A percentile compares a stretch with the other conserved stretches of the same genome.
phyloP scores from a whole-genome alignment of 73 alveolate species.

The Paraurostyla sp. region DNA sequence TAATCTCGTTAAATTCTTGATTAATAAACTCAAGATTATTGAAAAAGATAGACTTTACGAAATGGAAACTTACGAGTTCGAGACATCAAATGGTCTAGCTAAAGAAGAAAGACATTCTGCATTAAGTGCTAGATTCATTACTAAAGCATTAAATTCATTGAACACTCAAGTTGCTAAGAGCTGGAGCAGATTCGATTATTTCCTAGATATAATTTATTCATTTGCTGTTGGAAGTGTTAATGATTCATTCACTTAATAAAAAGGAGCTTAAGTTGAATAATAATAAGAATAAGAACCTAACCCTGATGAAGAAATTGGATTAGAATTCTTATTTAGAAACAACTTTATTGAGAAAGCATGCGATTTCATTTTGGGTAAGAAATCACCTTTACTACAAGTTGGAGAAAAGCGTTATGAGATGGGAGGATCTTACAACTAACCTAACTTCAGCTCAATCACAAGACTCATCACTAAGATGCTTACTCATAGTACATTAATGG shows the following conservation, averaged over 20 bases:
- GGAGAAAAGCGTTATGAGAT: slow-evolving; percentile 64
- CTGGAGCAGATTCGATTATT: slow-evolving; percentile 85
- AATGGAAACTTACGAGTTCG: not conserved
- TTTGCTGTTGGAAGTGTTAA: slow-evolving; percentile 43
- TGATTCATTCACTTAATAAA: slow-evolving; percentile 17
- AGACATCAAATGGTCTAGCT: slow-evolving; percentile 1
- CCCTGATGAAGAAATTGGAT: not conserved
- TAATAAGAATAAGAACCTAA: not conserved
- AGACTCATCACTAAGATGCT: slow-evolving; percentile 55
- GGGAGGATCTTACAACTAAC: slow-evolving; percentile 66
- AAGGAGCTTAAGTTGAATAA: not conserved
- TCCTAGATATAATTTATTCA: slow-evolving; percentile 74
- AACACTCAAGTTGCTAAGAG: slow-evolving; percentile 79
- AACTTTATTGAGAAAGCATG: slow-evolving; percentile 11
- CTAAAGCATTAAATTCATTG: slow-evolving; percentile 54
- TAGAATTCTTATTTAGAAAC: slow-evolving; percentile 3
- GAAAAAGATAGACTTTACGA: slow-evolving; percentile 59
- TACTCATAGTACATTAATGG: not conserved
- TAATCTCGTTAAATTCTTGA: slow-evolving; percentile 23
- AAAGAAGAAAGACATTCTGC: not conserved
- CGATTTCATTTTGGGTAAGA: slow-evolving; percentile 73
- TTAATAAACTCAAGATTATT: slow-evolving; percentile 53
- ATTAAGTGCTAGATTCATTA: slow-evolving; percentile 12
- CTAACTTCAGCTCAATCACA: slow-evolving; percentile 65
- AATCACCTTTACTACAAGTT: slow-evolving; percentile 59